phyloP scores from a whole-genome alignment of 225 moss, liverwort and hornwort species.

The Polytrichum commune region DNA sequence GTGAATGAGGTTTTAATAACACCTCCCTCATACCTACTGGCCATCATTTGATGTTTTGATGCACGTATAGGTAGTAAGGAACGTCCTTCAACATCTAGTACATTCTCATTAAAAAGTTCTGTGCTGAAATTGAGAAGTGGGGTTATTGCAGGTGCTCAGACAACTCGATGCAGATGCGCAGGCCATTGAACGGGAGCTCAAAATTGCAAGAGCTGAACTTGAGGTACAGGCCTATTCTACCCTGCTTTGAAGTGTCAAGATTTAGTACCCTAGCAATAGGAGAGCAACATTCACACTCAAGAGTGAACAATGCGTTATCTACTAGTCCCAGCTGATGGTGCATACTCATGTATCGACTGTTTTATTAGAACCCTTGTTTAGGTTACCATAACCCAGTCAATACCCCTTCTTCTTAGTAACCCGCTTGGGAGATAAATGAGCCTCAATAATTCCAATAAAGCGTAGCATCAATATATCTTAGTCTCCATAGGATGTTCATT shows the following conservation, averaged over 20 bases:
- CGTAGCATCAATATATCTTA: background rate
- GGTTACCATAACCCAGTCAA: background rate
- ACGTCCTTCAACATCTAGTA: too few relatives aligned
- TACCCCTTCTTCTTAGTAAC: background rate
- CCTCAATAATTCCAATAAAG: background rate
- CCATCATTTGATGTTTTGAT: too few relatives aligned
- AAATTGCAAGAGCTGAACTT: conserved; percentile 74
- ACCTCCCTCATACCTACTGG: too few relatives aligned
- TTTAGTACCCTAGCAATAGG: too few relatives aligned
- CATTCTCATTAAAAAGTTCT: background rate
- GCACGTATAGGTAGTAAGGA: too few relatives aligned
- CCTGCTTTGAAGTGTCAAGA: too few relatives aligned
- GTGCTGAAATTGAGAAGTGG: background rate
- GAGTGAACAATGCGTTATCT: too few relatives aligned
- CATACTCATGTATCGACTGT: too few relatives aligned
- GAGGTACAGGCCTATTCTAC: conserved; percentile 37
- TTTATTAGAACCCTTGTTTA: background rate
- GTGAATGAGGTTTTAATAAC: too few relatives aligned
- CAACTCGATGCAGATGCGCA: conserved; percentile 84
- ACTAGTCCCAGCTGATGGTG: too few relatives aligned
- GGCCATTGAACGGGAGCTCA: conserved; percentile 77
- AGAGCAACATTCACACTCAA: too few relatives aligned
- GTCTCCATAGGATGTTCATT: too few relatives aligned
- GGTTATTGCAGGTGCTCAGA: conserved; percentile 63
- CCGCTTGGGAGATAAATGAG: background rate